Evolutionary conservation across 805 yeast species (phyloP).

Genomic region (Pichia deserticola): DNA sequence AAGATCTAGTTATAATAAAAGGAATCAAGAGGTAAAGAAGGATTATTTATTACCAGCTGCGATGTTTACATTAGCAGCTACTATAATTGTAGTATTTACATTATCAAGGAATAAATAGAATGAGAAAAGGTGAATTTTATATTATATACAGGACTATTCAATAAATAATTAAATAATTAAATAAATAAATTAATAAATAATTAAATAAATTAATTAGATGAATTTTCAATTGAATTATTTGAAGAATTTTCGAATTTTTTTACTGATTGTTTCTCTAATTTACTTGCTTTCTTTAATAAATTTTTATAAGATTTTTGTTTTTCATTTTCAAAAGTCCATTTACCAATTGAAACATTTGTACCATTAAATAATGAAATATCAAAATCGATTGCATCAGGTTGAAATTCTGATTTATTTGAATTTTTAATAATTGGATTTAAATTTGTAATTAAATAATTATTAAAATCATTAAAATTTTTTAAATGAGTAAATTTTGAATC

Average conservation of each 20-base stretch:
- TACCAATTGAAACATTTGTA: constrained; percentile 48
- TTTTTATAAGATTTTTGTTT: constrained; percentile 39
- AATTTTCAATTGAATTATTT: too few relatives aligned
- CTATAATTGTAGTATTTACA: constrained; percentile 49
- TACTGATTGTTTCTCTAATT: constrained; percentile 19
- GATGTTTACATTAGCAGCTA: constrained; percentile 49
- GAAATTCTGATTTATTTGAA: constrained; percentile 48
- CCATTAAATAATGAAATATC: constrained; percentile 47
- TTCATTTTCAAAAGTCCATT: constrained; percentile 39
- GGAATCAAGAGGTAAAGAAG: neutral
- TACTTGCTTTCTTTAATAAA: constrained; percentile 32
- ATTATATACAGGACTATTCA: neutral
- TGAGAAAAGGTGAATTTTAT: neutral
- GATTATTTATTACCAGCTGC: constrained; percentile 52
- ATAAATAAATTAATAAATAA: neutral
- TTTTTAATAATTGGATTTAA: constrained; percentile 33
- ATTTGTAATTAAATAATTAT: constrained; percentile 28
- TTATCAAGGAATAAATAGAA: neutral
- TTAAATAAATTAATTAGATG: neutral
- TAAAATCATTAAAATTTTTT: constrained; percentile 33
- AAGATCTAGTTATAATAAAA: constrained; percentile 34
- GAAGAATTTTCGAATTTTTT: constrained; percentile 7
- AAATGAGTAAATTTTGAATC: constrained; percentile 42
- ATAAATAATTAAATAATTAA: neutral
- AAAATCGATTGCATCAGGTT: constrained; percentile 66